Percentiles rank a stretch among this genome's conserved stretches.
These are phyloP conservation scores for Globisporangium nodosum DNA, from an alignment of 352 stramenopile species.

Conservation along the genomic window DNA sequence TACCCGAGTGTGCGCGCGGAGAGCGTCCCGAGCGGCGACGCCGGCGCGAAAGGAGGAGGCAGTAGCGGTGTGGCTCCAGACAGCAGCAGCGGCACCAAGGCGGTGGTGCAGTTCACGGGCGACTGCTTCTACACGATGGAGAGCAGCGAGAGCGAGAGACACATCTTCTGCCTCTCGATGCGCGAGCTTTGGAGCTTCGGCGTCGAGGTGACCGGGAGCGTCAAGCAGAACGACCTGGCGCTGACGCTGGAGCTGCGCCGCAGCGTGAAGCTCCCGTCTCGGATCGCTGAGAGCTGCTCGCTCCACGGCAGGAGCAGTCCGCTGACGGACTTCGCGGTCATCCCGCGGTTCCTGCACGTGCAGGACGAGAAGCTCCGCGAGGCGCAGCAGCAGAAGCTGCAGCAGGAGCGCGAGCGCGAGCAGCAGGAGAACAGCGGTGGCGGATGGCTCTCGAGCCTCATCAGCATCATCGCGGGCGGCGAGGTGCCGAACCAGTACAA, in stretches of 20 bases:
- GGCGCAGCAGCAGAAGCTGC: slow-evolving; percentile 26
- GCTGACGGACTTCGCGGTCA: slow-evolving; percentile 40
- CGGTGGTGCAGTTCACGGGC: slow-evolving; percentile 2
- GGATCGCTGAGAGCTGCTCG: slow-evolving; percentile 15
- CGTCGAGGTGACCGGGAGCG: slow-evolving; percentile 29
- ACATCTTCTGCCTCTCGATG: slow-evolving; percentile 55
- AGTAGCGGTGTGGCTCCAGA: slow-evolving; percentile 11
- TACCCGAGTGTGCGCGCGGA: slow-evolving; percentile 22
- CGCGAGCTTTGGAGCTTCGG: slow-evolving; percentile 57
- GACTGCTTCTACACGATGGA: slow-evolving; percentile 55
- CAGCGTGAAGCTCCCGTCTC: slow-evolving; percentile 38
- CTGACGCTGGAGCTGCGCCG: slow-evolving; percentile 36
- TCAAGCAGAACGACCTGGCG: slow-evolving; percentile 35
- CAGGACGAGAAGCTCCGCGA: slow-evolving; percentile 31
- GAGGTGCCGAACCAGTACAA: slow-evolving; percentile 70
- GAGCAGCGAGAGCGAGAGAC: slow-evolving; percentile 35
- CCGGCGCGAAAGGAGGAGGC: too few species aligned
- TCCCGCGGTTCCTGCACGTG: slow-evolving; percentile 56
- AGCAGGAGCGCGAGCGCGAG: slow-evolving; percentile 32
- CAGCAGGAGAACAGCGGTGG: slow-evolving; percentile 28
- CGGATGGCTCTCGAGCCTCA: slow-evolving; percentile 55
- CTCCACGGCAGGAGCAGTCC: slow-evolving; percentile 1
- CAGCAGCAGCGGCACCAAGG: slow-evolving; percentile 7
- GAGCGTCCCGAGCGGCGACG: background rate
- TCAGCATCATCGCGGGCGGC: slow-evolving; percentile 53